A percentile compares a stretch with the other conserved stretches of the same genome.
These are phyloP conservation scores for Pseudozyma flocculosa DNA, from an alignment of 1,284 basidiomycete genomes.

Conservation along the genomic window DNA sequence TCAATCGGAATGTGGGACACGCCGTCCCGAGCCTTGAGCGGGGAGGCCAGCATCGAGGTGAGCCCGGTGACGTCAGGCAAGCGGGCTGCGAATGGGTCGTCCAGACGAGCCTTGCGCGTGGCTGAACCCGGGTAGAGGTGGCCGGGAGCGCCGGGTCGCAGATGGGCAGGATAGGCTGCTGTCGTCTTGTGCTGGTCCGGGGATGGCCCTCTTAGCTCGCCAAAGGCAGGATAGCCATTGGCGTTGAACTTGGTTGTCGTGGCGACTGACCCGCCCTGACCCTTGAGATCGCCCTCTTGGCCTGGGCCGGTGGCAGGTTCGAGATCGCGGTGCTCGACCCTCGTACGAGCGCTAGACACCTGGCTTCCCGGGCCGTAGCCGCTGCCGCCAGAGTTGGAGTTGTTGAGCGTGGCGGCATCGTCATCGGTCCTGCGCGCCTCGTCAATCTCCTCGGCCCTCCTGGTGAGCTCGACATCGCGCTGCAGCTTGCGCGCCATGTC, in stretches of 20 bases:
- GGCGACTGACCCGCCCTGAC: not conserved
- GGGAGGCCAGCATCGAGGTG: slow-evolving; percentile 37
- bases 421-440: slow-evolving; percentile 3
- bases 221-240: slow-evolving; percentile 21
- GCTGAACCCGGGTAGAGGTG: not conserved
- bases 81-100: slow-evolving; percentile 14
- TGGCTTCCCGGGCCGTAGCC: slow-evolving; percentile 40
- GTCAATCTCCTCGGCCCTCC: slow-evolving; percentile 4
- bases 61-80: slow-evolving; percentile 43
- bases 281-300: not conserved
- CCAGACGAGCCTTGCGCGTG: not conserved
- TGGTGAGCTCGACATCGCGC: slow-evolving; percentile 27
- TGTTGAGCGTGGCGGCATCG: slow-evolving; percentile 18
- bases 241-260: slow-evolving; percentile 14
- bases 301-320: not conserved
- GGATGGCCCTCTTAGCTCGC: too few species aligned
- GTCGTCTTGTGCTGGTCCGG: not conserved
- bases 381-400: slow-evolving; percentile 34
- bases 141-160: slow-evolving; percentile 1
- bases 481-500: slow-evolving; percentile 29
- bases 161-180: not conserved
- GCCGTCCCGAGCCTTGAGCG: slow-evolving; percentile 22
- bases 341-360: slow-evolving; percentile 29
- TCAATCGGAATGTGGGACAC: slow-evolving; percentile 33
- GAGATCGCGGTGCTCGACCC: slow-evolving; percentile 9